Evolutionary conservation across 306 rosid genomes (phyloP), one percentile per base, ranked within the genome.

Genomic region (Nissolia schottii): DNA sequence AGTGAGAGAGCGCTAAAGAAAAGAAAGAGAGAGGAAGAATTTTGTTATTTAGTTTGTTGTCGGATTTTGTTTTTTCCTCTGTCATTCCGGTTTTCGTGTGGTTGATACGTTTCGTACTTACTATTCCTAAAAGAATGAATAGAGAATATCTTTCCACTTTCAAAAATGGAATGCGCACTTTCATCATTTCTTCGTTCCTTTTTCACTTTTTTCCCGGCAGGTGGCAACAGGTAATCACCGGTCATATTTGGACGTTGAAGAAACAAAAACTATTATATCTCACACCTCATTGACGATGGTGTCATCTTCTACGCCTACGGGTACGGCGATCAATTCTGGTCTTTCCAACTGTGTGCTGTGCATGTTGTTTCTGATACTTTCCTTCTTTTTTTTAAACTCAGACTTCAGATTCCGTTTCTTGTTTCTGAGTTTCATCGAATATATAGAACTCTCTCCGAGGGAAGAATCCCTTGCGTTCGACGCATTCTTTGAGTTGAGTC

Each of bases 391-490:
- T 19, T 64, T 7, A 14, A 7, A 20, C 54, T n/a, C 15, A 8
- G 24, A 31, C 28, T 51, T 68, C 18, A 23, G 34, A 43, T 70
- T 69, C 37, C 46, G 0, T 69, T 59, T 29, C 13, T 12, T 35
- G 19, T 40, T 64, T 18, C 2, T 43, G 32, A 23, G 25, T 50
- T 60, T 60, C 28, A 60, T 48, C 62, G 49, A 56, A 28, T 50
- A 23, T 59, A 53, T n/a, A n/a, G n/a, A n/a, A 37, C 9, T 3
- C 2, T 28, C 5, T 46, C 0, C 13, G 27, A 23, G 16, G 24
- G 43, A 68, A 69, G 43, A 68, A 69, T 71, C 76, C 25, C 48
- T 31, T 64, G 23, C 55, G 64, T 38, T 41, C 71, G 15, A n/a
- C 18, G 10, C 69, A 13, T 64, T 70, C 55, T 13, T 16, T 75